Evolutionary conservation across 1,139 yeast species (phyloP).

Genomic region (Suhomyces choctaworum): DNA sequence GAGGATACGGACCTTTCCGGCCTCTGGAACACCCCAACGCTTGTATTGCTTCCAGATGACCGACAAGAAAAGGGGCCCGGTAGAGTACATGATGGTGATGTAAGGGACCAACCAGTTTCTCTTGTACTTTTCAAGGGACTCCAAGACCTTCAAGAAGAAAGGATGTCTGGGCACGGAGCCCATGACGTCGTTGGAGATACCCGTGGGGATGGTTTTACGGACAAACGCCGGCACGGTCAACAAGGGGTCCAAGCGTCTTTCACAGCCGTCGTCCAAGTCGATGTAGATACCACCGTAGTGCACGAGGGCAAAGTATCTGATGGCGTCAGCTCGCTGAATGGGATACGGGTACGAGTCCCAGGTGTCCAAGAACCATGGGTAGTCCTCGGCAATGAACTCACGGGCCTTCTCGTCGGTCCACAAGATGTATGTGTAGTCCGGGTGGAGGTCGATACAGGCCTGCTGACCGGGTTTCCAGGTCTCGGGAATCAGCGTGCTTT

Average conservation of each 20-base stretch:
- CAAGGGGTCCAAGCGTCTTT: slow-evolving; percentile 73
- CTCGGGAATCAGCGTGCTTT: slow-evolving; percentile 73
- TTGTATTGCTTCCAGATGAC: slow-evolving; percentile 87
- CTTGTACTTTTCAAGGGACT: slow-evolving; percentile 61
- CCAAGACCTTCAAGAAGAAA: slow-evolving; percentile 71
- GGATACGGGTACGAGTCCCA: slow-evolving; percentile 79
- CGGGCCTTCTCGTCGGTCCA: slow-evolving; percentile 91
- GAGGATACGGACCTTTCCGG: slow-evolving; percentile 63
- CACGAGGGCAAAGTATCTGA: slow-evolving; percentile 77
- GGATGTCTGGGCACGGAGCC: slow-evolving; percentile 88
- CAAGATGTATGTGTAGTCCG: slow-evolving; percentile 80
- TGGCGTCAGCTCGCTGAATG: slow-evolving; percentile 91
- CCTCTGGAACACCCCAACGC: slow-evolving; percentile 70
- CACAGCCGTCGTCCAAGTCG: slow-evolving; percentile 89
- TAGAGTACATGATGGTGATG: slow-evolving; percentile 87
- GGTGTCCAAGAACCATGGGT: slow-evolving; percentile 81
- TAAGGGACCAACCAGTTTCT: slow-evolving; percentile 81
- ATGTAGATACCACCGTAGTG: slow-evolving; percentile 91
- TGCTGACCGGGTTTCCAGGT: slow-evolving; percentile 79
- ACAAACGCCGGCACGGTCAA: slow-evolving; percentile 82
- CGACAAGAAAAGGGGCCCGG: slow-evolving; percentile 87
- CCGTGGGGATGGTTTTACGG: slow-evolving; percentile 86
- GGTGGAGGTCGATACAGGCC: slow-evolving; percentile 74
- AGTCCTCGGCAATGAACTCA: slow-evolving; percentile 72
- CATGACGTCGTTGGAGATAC: slow-evolving; percentile 91